Conservation (phyloP, 306 rosid species). For the Lithocarpus polystachyus region DNA sequence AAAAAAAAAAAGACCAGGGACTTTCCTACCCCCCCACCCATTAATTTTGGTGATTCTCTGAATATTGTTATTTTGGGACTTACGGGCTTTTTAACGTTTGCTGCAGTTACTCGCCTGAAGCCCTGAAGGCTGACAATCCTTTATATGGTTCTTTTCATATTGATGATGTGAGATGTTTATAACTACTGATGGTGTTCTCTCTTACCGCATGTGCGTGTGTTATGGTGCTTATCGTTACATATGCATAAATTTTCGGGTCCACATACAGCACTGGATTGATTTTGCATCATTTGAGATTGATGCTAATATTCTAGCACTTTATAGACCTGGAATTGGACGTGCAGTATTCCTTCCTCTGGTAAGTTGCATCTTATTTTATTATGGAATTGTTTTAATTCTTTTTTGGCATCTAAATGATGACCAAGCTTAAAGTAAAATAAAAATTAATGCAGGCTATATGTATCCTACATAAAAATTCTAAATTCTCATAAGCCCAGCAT, state of each 20-base stretch:
- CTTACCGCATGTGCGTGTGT: background rate
- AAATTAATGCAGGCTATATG: no score
- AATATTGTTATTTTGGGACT: no score
- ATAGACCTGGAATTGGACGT: constrained; percentile 33
- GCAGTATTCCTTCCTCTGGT: constrained; percentile 57
- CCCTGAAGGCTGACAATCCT: constrained; percentile 30
- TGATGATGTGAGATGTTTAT: constrained; percentile 33
- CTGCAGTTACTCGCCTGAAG: no score
- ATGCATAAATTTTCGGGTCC: constrained; percentile 46
- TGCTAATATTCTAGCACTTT: constrained; percentile 30
- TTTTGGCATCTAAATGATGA: no score
- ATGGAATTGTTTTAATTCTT: background rate
- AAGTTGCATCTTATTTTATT: constrained; percentile 8
- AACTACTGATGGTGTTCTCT: background rate
- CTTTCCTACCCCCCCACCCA: no score
- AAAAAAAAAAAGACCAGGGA: no score
- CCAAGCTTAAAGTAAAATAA: no score
- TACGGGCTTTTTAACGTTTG: no score
- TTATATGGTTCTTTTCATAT: constrained; percentile 57
- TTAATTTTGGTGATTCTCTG: no score
- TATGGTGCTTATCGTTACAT: constrained; percentile 4
- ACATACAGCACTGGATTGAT: constrained; percentile 81
- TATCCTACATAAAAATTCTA: no score
- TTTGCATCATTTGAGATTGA: constrained; percentile 66
- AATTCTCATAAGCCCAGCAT: no score